A percentile compares a stretch with the other conserved stretches of the same genome.
Conservation (phyloP, 2,329 filamentous ascomycete genomes). For the Colletotrichum noveboracense region DNA sequence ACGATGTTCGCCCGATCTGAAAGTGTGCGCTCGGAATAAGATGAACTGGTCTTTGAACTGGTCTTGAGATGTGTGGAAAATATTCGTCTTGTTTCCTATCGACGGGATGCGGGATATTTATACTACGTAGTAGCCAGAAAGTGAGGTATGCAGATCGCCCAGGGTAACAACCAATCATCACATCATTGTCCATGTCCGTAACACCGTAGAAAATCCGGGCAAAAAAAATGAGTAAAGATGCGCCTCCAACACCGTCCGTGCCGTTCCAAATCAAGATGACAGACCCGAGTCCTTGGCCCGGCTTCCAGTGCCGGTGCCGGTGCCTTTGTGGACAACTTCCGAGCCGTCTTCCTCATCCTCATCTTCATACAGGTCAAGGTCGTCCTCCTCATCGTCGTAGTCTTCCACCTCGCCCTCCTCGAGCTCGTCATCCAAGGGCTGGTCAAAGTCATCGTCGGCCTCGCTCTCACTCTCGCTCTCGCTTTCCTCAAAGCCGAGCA, state of each 20-base stretch:
- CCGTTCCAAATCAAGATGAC: slow-evolving; percentile 15
- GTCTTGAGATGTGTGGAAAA: not conserved
- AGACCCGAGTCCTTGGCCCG: slow-evolving; percentile 15
- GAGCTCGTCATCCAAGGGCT: slow-evolving; percentile 29
- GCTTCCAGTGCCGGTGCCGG: slow-evolving; percentile 20
- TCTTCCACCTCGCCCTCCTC: slow-evolving; percentile 30
- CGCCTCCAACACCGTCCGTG: not conserved
- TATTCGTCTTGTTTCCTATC: slow-evolving; percentile 9
- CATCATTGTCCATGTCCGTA: slow-evolving; percentile 12
- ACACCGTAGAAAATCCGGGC: not conserved
- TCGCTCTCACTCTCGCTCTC: slow-evolving; percentile 41
- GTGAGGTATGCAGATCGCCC: slow-evolving; percentile 14
- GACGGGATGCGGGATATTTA: not conserved
- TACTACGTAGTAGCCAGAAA: not conserved
- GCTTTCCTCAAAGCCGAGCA: slow-evolving; percentile 49
- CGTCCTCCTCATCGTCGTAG: slow-evolving; percentile 28
- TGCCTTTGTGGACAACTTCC: slow-evolving; percentile 16
- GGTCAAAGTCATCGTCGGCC: slow-evolving; percentile 27
- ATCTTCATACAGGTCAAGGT: slow-evolving; percentile 22
- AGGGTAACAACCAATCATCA: slow-evolving; percentile 14
- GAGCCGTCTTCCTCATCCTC: slow-evolving; percentile 20
- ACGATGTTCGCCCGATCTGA: not conserved
- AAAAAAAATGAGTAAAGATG: not conserved
- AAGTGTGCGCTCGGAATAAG: not conserved
- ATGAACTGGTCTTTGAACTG: not conserved